Percentiles rank a stretch among this genome's conserved stretches.
These are phyloP conservation scores for Arachnomyces sp. DNA, from an alignment of 2,329 filamentous ascomycete species.

Conservation along the genomic window DNA sequence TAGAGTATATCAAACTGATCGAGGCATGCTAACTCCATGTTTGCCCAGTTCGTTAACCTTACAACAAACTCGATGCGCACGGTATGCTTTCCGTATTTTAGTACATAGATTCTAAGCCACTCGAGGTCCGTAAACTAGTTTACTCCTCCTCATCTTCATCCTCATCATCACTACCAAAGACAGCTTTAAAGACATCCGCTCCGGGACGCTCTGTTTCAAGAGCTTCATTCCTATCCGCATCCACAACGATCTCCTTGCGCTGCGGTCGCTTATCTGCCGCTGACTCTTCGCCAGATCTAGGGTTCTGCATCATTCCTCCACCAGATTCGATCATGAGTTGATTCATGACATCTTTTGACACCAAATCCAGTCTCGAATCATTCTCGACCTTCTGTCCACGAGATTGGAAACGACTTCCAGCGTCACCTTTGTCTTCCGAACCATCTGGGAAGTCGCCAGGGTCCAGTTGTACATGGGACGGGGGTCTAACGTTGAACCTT, in stretches of 20 bases:
- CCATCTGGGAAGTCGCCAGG: constrained; percentile 33
- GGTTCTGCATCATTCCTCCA: constrained; percentile 13
- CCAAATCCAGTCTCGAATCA: constrained; percentile 37
- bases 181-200: constrained; percentile 79
- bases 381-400: constrained; percentile 23
- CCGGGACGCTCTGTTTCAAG: constrained; percentile 65
- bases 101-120: too few relatives aligned
- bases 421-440: not conserved
- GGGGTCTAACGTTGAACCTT: constrained; percentile 78
- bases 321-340: constrained; percentile 44
- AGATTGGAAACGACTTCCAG: constrained; percentile 12
- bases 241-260: constrained; percentile 39
- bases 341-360: constrained; percentile 48
- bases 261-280: constrained; percentile 12
- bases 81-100: too few relatives aligned
- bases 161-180: constrained; percentile 82
- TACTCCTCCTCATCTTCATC: constrained; percentile 40
- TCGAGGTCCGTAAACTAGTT: too few relatives aligned
- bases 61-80: too few relatives aligned
- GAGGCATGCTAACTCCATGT: too few relatives aligned
- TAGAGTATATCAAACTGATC: too few relatives aligned
- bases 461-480: constrained; percentile 56
- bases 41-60: too few relatives aligned
- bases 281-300: not conserved
- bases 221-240: constrained; percentile 69